Evolutionary conservation across 139 green algal species (phyloP), one percentile per base, ranked within the genome.

Genomic region (Spirogloea muscicola): DNA sequence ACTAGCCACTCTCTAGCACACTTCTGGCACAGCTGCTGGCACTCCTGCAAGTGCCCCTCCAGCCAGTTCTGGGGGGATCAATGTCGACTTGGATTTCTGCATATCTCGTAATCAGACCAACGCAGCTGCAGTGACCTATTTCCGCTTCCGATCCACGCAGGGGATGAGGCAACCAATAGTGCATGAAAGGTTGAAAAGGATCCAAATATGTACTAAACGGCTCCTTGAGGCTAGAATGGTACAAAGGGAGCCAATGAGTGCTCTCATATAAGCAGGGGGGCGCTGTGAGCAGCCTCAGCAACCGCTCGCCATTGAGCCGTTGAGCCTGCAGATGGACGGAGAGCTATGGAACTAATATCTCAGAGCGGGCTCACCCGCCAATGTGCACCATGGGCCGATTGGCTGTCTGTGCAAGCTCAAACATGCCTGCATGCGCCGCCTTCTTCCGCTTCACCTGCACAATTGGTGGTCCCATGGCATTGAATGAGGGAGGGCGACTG

Each of bases 331-430:
- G 21, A 21, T 55, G 21, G 21, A 31, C 21, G 21, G 21, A 21
- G 21, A 55, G 46, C 21, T 55, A 21, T 21, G 21, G 21, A 55
- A 55, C 21, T 55, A 31, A 21, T 21, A 55, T 55, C 46, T 55
- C 21, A 55, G 21, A 55, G 21, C 21, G 46, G 21, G 21, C 21
- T 71, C 61, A 98, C 0, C 94, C 94, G 9, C 94, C 94, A 71
- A 98, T 97, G 25, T 91, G 90, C 39, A 98, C 93, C 94, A 98
- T 98, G 18, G 91, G 85, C 34, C 94, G 77, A 82, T 98, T 98
- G 10, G 81, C 74, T 0, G 85, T 86, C n/a, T 65, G 67, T 3
- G 89, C 87, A 7, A 99, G 76, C 74, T 92, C 87, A 72, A 91
- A 87, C 94, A 99, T 97, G 34, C 94, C 91, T 1, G 93, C 93